These are phyloP conservation scores for Globisporangium canariense DNA, from an alignment of 352 stramenopile species.

Conservation along the genomic window DNA sequence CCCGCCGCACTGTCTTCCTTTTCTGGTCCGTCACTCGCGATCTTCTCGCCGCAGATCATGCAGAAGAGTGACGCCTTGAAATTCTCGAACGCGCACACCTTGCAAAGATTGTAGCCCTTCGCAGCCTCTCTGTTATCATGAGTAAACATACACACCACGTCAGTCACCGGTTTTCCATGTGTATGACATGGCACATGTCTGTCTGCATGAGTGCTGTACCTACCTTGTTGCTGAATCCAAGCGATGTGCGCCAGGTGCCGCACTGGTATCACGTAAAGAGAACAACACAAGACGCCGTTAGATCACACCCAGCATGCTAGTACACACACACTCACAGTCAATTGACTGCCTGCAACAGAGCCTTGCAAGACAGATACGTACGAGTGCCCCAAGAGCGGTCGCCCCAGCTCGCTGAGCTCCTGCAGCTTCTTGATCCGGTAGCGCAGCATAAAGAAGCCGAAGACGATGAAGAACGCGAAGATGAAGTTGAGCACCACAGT, in stretches of 20 bases:
- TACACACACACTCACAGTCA: not conserved
- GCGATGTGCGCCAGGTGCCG: conserved; percentile 31
- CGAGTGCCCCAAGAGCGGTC: conserved; percentile 43
- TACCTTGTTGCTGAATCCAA: conserved; percentile 44
- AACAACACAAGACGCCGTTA: conserved; percentile 1
- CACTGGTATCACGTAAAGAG: conserved; percentile 16
- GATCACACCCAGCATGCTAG: not conserved
- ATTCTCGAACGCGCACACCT: conserved; percentile 56
- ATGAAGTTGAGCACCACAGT: conserved; percentile 39
- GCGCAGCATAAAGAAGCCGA: conserved; percentile 49
- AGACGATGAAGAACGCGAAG: conserved; percentile 36
- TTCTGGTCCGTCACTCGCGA: conserved; percentile 14
- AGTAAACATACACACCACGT: not conserved
- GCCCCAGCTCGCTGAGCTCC: conserved; percentile 46
- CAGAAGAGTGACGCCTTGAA: conserved; percentile 51
- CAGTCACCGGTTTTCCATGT: not conserved
- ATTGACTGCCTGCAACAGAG: not conserved
- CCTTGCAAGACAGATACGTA: conserved; percentile 23
- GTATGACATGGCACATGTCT: too few relatives aligned
- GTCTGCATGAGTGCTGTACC: conserved; percentile 13
- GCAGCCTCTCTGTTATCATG: conserved; percentile 30
- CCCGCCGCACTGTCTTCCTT: not conserved
- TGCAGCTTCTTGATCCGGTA: conserved; percentile 43
- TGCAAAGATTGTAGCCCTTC: conserved; percentile 41
- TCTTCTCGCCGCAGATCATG: conserved; percentile 37